A percentile compares a stretch with the other conserved stretches of the same genome.
Conservation (phyloP, 352 stramenopile species). For the Blastocystis sp. region DNA sequence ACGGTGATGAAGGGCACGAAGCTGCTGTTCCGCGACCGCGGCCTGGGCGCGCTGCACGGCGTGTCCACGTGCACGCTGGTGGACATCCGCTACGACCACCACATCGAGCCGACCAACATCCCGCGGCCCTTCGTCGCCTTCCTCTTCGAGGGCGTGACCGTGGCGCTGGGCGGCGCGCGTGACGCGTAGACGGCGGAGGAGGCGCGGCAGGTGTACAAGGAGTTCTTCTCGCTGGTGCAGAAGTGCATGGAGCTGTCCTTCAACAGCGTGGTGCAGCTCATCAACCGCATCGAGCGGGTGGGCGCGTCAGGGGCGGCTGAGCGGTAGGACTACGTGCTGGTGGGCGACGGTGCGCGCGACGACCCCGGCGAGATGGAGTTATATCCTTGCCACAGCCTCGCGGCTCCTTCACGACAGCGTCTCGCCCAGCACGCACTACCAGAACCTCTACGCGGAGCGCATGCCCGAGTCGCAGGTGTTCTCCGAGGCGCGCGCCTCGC, state of each 20-base stretch:
- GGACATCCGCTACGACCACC: slow-evolving; percentile 54
- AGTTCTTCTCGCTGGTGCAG: slow-evolving; percentile 38
- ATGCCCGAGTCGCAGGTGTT: neutral
- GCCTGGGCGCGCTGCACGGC: slow-evolving; percentile 29
- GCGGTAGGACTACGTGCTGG: neutral
- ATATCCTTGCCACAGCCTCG: slow-evolving; percentile 22
- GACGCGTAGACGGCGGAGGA: slow-evolving; percentile 37
- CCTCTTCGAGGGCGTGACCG: slow-evolving; percentile 28
- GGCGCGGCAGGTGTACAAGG: slow-evolving; percentile 20
- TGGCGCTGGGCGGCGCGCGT: neutral
- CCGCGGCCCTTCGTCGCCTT: slow-evolving; percentile 18
- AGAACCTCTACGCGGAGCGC: slow-evolving; percentile 21
- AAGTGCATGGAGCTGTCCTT: slow-evolving; percentile 60
- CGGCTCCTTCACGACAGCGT: slow-evolving; percentile 32
- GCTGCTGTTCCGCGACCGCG: slow-evolving; percentile 32
- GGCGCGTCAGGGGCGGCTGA: neutral
- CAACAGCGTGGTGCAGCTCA: slow-evolving; percentile 9
- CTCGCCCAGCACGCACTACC: slow-evolving; percentile 32
- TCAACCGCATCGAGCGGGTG: neutral
- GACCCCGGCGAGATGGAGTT: slow-evolving; percentile 29
- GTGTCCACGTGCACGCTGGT: slow-evolving; percentile 40
- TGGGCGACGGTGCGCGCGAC: neutral
- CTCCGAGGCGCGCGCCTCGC: neutral
- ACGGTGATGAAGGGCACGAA: slow-evolving; percentile 16
- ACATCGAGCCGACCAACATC: neutral